These are phyloP conservation scores for Tremella fuciformis DNA, from an alignment of 768 basidiomycete genomes.

Conservation along the genomic window DNA sequence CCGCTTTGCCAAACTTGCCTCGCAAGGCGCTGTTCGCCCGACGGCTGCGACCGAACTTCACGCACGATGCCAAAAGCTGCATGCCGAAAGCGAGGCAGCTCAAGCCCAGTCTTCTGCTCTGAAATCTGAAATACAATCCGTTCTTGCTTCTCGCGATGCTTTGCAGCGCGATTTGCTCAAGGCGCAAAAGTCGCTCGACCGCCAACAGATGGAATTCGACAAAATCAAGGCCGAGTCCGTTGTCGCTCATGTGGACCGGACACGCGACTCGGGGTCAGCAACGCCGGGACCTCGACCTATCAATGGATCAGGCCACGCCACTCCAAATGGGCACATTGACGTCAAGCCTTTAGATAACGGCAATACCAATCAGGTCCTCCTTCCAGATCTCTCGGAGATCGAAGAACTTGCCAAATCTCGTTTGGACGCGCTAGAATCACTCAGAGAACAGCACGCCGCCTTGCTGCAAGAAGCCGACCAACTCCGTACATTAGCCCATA, in stretches of 20 bases:
- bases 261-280: constrained; percentile 20
- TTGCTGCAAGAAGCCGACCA: constrained; percentile 38
- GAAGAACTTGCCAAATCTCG: constrained; percentile 40
- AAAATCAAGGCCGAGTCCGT: constrained; percentile 23
- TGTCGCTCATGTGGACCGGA: constrained; percentile 16
- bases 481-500: constrained; percentile 28
- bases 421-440: constrained; percentile 29
- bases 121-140: constrained; percentile 23
- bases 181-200: constrained; percentile 38
- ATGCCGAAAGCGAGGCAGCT: constrained; percentile 30
- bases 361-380: constrained; percentile 7
- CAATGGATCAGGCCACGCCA: constrained; percentile 39
- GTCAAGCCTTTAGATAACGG: constrained; percentile 29
- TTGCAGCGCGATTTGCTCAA: constrained; percentile 29
- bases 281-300: constrained; percentile 26
- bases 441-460: constrained; percentile 37
- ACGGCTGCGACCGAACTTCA: constrained; percentile 29
- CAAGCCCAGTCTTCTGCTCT: constrained; percentile 20
- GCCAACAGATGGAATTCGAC: constrained; percentile 45
- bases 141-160: constrained; percentile 22
- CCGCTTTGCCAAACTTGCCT: constrained; percentile 25
- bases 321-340: constrained; percentile 35
- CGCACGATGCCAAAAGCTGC: constrained; percentile 20
- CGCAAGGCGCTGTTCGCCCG: constrained; percentile 14
- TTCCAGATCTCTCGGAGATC: constrained; percentile 38